These are phyloP conservation scores for Rhizophora mangle DNA, from an alignment of 345 rosid species.

Conservation along the genomic window DNA sequence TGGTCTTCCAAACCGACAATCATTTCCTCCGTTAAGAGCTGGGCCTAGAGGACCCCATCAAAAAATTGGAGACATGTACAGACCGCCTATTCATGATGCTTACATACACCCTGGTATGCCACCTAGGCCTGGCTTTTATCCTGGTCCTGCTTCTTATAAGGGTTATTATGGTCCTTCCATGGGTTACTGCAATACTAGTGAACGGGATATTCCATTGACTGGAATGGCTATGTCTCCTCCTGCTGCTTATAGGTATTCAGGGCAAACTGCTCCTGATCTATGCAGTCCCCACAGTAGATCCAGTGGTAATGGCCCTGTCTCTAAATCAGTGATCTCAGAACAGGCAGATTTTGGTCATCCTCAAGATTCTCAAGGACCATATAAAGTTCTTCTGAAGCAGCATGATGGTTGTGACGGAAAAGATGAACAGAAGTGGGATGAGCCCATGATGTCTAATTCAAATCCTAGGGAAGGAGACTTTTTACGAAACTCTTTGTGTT, in stretches of 20 bases:
- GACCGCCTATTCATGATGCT: conserved; percentile 78
- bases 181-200: conserved; percentile 62
- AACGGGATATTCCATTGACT: conserved; percentile 64
- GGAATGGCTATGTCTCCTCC: conserved; percentile 69
- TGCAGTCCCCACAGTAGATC: conserved; percentile 44
- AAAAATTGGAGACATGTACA: conserved; percentile 62
- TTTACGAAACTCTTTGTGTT: conserved; percentile 23
- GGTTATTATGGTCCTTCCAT: conserved; percentile 78
- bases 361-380: conserved; percentile 53
- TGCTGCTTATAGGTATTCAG: conserved; percentile 44
- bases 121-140: conserved; percentile 79
- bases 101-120: conserved; percentile 74
- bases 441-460: conserved; percentile 23
- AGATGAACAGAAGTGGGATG: conserved; percentile 54
- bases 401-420: conserved; percentile 60
- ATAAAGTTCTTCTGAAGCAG: conserved; percentile 73
- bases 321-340: conserved; percentile 43
- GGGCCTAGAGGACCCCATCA: conserved; percentile 76
- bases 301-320: conserved; percentile 51
- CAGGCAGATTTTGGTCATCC: conserved; percentile 54
- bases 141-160: conserved; percentile 69
- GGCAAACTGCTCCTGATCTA: conserved; percentile 52
- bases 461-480: conserved; percentile 39
- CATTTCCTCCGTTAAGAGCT: conserved; percentile 54
- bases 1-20: conserved; percentile 46